Conservation (phyloP, 352 stramenopile genomes). For the Globisporangium alternatum region DNA sequence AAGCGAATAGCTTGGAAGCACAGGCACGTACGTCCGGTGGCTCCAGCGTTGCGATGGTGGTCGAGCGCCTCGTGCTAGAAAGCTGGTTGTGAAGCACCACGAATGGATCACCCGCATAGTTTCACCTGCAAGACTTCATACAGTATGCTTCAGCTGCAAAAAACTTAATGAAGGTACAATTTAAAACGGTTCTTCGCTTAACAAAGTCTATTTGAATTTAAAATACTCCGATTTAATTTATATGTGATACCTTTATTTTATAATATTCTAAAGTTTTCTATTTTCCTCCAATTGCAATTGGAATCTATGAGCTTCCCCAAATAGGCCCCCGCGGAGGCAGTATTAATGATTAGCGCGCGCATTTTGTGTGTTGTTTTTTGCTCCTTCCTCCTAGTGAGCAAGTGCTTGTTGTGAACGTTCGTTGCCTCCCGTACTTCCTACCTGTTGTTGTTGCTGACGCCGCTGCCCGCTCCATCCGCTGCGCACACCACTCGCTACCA, state of each 20-base stretch:
- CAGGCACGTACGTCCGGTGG: not conserved
- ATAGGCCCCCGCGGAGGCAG: slow-evolving; percentile 4
- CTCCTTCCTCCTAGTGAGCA: slow-evolving; percentile 22
- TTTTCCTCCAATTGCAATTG: slow-evolving; percentile 4
- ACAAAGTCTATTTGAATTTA: not conserved
- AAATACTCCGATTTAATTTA: not conserved
- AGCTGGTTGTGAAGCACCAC: slow-evolving; percentile 5
- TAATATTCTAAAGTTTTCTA: not conserved
- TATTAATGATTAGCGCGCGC: slow-evolving; percentile 11
- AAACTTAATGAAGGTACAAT: not conserved
- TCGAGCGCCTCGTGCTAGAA: not conserved
- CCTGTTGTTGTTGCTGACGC: slow-evolving; percentile 15
- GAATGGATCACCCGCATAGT: slow-evolving; percentile 1
- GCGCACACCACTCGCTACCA: not conserved
- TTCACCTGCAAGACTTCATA: not conserved
- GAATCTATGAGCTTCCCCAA: not conserved
- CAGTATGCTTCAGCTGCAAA: not conserved
- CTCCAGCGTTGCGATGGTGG: slow-evolving; percentile 6
- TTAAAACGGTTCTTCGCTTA: not conserved
- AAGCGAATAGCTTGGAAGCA: not conserved
- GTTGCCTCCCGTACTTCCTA: slow-evolving; percentile 18
- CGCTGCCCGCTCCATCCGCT: not conserved
- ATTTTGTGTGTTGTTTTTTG: not conserved
- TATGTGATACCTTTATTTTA: not conserved
- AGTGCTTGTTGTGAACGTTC: slow-evolving; percentile 9